A percentile compares a stretch with the other conserved stretches of the same genome.
Evolutionary conservation across 257 asterid genomes (phyloP).

Genomic region (Gentiana straminea): DNA sequence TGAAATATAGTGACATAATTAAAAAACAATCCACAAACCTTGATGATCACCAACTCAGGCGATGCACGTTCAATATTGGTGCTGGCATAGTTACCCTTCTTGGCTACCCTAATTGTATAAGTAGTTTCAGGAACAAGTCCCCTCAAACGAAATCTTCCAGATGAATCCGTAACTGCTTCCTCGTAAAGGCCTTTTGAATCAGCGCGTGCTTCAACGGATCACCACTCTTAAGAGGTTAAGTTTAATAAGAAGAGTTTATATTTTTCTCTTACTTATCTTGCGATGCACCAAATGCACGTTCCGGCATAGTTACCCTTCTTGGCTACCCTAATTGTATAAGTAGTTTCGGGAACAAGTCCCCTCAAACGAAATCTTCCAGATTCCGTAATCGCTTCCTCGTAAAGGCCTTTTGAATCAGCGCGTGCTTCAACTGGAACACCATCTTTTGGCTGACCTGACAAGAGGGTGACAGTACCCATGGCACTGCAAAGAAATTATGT

Average conservation of each 20-base stretch:
- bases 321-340: conserved; percentile 61
- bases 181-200: conserved; percentile 84
- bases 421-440: conserved; percentile 88
- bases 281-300: too few relatives aligned
- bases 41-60: conserved; percentile 49
- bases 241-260: too few relatives aligned
- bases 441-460: conserved; percentile 91
- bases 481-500: conserved; percentile 48
- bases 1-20: too few relatives aligned
- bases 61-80: conserved; percentile 71
- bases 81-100: conserved; percentile 46
- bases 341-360: conserved; percentile 81
- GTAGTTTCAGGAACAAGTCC: conserved; percentile 82
- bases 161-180: conserved; percentile 75
- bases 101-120: conserved; percentile 60
- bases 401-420: conserved; percentile 77
- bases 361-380: conserved; percentile 80
- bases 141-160: conserved; percentile 79
- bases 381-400: conserved; percentile 83
- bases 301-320: conserved; percentile 46
- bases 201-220: too few relatives aligned
- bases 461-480: conserved; percentile 64
- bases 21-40: conserved; percentile 34
- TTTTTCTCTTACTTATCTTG: too few relatives aligned
- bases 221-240: too few relatives aligned